These are phyloP conservation scores for Ophiocordyceps australis DNA, from an alignment of 2,329 filamentous ascomycete species.

Conservation along the genomic window DNA sequence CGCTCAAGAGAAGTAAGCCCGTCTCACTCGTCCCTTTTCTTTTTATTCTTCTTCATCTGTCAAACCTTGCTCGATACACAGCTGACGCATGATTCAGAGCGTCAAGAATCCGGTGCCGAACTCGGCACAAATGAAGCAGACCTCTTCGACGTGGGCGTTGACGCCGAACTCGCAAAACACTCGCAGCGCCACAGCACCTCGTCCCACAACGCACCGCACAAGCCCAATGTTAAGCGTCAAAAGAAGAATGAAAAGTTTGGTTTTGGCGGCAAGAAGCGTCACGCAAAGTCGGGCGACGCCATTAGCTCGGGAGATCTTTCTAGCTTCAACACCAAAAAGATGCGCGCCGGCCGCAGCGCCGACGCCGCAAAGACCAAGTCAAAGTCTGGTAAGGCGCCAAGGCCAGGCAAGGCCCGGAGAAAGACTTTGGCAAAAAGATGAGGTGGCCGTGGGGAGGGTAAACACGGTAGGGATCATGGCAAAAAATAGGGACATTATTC, in stretches of 20 bases:
- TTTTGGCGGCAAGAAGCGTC: slow-evolving; percentile 88
- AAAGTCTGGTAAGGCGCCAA: slow-evolving; percentile 17
- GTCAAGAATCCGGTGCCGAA: slow-evolving; percentile 48
- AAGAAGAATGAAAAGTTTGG: slow-evolving; percentile 95
- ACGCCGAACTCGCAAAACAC: slow-evolving; percentile 36
- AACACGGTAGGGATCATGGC: too few relatives aligned
- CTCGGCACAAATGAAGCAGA: slow-evolving; percentile 61
- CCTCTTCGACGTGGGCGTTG: slow-evolving; percentile 80
- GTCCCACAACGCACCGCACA: slow-evolving; percentile 7
- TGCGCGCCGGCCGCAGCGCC: slow-evolving; percentile 51
- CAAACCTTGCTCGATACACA: not conserved
- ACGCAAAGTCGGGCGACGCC: slow-evolving; percentile 81
- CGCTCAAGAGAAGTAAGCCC: slow-evolving; percentile 79
- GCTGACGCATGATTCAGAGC: slow-evolving; percentile 39
- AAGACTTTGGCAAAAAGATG: slow-evolving; percentile 18
- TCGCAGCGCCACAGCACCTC: slow-evolving; percentile 19
- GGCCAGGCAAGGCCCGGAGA: slow-evolving; percentile 33
- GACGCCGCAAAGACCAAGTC: slow-evolving; percentile 6
- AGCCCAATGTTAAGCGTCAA: slow-evolving; percentile 53
- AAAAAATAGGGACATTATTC: too few relatives aligned
- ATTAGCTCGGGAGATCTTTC: slow-evolving; percentile 63
- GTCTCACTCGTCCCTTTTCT: not conserved
- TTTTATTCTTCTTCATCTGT: not conserved
- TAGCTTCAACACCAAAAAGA: slow-evolving; percentile 63
- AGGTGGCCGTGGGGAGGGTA: too few relatives aligned